A percentile compares a stretch with the other conserved stretches of the same genome.
phyloP scores from a whole-genome alignment of 108 stramenopile species.

The Chaetoceros muelleri region DNA sequence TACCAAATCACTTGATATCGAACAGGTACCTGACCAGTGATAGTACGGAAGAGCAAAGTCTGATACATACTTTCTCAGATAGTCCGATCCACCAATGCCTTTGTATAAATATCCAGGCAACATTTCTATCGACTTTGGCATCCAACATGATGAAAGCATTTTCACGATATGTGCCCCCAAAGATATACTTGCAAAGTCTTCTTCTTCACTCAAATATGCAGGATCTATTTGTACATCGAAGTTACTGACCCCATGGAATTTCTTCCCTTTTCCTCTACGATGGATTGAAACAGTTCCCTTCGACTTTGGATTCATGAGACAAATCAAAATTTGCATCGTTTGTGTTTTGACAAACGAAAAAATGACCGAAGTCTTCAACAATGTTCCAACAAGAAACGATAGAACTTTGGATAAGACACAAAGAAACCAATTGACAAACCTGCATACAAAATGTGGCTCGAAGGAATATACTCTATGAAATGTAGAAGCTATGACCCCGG shows the following conservation, averaged over 20 bases:
- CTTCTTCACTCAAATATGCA: constrained; percentile 35
- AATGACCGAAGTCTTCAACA: constrained; percentile 22
- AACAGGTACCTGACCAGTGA: constrained; percentile 70
- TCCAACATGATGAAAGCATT: background rate
- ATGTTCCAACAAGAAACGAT: too few relatives aligned
- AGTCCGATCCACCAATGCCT: constrained; percentile 6
- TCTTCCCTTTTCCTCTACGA: background rate
- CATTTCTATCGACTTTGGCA: background rate
- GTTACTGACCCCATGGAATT: constrained; percentile 20
- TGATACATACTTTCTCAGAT: constrained; percentile 30
- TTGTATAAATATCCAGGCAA: background rate
- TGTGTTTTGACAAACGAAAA: constrained; percentile 9
- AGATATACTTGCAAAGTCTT: constrained; percentile 20
- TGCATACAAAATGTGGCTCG: constrained; percentile 10
- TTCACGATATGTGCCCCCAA: background rate
- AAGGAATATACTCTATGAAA: constrained; percentile 10
- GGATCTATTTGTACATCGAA: constrained; percentile 32
- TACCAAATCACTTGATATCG: constrained; percentile 20
- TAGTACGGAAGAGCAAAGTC: constrained; percentile 56
- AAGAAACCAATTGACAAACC: background rate
- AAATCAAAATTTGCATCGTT: constrained; percentile 12
- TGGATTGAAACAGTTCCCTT: constrained; percentile 13
- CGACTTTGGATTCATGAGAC: constrained; percentile 24
- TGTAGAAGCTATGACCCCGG: background rate
- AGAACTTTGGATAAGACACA: constrained; percentile 7